Evolutionary conservation across 805 yeast species (phyloP), one percentile per base, ranked within the genome.

Genomic region (Komagataella mondaviorum): DNA sequence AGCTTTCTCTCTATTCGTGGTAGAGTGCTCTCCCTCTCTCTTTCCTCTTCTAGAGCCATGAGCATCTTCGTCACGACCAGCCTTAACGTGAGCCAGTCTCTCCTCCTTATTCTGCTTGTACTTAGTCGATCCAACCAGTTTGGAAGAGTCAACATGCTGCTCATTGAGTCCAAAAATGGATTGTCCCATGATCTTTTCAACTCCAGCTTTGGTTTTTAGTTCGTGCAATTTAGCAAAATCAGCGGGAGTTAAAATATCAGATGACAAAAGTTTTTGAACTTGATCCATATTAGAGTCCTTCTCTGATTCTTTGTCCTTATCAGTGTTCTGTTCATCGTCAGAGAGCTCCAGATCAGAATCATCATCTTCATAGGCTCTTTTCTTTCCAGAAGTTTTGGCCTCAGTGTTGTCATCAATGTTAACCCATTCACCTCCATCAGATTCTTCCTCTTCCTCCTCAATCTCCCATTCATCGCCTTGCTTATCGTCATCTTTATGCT

Each of bases 141-240:
- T 67, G 44, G 78, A 70, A 2, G 91, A 85, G 57, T 91, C 96
- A 55, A 93, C 95, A 50, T 76, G 73, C 49, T 91, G 97, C 66
- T 93, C 98, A 62, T 86, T 82, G 39, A 30, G 39, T 47, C 63
- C 65, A 56, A 65, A 72, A 46, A 63, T 64, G 48, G 71, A 70
- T 44, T 56, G 59, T 46, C 91, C 90, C 80, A 89, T 71, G 30
- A 83, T 63, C 65, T 85, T 85, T 51, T 86, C 86, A 49, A 90
- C 75, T 57, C 96, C 96, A 4, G 96, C 96, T 66, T 85, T 82
- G 16, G 80, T 73, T 61, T 81, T 79, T 59, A 93, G 76, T 67
- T 93, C 96, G 61, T 91, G 91, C 60, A 93, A 75, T 68, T 91
- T 91, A 55, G 96, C 96, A 64, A 90, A 93, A 71, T 93, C 99